Percentiles rank a stretch among this genome's conserved stretches.
Evolutionary conservation across 164 flowering plant genomes (phyloP).

Genomic region (Vitis riparia): DNA sequence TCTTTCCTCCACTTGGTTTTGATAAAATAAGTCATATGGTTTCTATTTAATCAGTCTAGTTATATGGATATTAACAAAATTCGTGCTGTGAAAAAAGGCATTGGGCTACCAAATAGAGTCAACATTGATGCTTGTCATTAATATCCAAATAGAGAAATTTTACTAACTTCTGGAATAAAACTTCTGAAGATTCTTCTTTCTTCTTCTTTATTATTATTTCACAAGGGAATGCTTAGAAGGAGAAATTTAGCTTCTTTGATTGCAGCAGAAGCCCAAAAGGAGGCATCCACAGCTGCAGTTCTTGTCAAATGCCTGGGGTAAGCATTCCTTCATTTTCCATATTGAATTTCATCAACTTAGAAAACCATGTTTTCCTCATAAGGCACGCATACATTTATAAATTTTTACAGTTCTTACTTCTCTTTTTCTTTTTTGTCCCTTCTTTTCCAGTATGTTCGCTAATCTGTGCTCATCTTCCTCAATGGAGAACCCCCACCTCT

Average conservation of each 20-base stretch:
- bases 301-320: conserved; percentile 76
- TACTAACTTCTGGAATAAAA: no score
- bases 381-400: background rate
- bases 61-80: background rate
- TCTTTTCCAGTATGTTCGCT: conserved; percentile 66
- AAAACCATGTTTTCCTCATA: background rate
- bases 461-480: conserved; percentile 68
- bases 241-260: conserved; percentile 72
- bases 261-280: conserved; percentile 85
- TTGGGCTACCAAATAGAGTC: background rate
- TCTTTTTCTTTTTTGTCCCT: background rate
- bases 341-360: background rate
- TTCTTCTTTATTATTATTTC: conserved; percentile 8
- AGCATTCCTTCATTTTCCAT: background rate
- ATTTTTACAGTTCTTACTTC: background rate
- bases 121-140: background rate
- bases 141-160: no score
- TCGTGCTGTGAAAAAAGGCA: background rate
- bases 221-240: conserved; percentile 69
- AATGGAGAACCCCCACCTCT: conserved; percentile 49
- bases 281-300: conserved; percentile 64
- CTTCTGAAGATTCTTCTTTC: background rate
- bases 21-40: background rate
- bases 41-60: background rate
- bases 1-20: background rate